These are phyloP conservation scores for Talaromyces sp. DNA, from an alignment of 2,329 filamentous ascomycete genomes.

Conservation along the genomic window DNA sequence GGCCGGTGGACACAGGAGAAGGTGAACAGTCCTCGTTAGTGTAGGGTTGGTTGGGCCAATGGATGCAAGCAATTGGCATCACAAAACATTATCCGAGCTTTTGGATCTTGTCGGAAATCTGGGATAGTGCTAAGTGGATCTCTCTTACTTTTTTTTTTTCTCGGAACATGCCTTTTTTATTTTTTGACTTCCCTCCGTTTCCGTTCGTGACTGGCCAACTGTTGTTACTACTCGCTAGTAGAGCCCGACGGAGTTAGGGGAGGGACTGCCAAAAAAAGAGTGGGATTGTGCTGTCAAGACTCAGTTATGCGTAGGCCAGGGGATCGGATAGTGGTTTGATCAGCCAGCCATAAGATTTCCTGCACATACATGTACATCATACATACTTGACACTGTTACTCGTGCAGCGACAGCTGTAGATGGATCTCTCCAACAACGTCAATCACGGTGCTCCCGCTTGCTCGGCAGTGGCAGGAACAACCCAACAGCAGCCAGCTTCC, in stretches of 20 bases:
- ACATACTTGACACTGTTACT: not conserved
- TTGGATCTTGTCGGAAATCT: constrained; percentile 14
- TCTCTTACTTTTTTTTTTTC: not conserved
- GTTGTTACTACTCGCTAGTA: not conserved
- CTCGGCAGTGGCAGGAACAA: not conserved
- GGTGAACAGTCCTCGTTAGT: constrained; percentile 3
- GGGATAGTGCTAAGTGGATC: constrained; percentile 5
- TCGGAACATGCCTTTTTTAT: constrained; percentile 14
- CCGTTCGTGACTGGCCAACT: not conserved
- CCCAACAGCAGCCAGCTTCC: constrained; percentile 1
- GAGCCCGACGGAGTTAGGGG: not conserved
- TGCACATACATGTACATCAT: not conserved
- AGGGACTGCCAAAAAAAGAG: not conserved
- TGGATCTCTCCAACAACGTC: constrained; percentile 6
- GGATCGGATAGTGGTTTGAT: not conserved
- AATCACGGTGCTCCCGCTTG: constrained; percentile 1
- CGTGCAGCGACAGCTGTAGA: not conserved
- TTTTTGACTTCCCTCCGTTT: not conserved
- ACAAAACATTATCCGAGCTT: constrained; percentile 8
- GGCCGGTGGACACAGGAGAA: not conserved
- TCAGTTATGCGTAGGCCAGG: not conserved
- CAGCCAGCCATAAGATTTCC: constrained; percentile 2
- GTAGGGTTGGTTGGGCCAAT: constrained; percentile 2
- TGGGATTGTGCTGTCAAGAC: not conserved
- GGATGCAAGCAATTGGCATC: not conserved